Percentiles rank a stretch among this genome's conserved stretches.
Conservation (phyloP, 2,329 filamentous ascomycete species). For the Calonectria honghensis region DNA sequence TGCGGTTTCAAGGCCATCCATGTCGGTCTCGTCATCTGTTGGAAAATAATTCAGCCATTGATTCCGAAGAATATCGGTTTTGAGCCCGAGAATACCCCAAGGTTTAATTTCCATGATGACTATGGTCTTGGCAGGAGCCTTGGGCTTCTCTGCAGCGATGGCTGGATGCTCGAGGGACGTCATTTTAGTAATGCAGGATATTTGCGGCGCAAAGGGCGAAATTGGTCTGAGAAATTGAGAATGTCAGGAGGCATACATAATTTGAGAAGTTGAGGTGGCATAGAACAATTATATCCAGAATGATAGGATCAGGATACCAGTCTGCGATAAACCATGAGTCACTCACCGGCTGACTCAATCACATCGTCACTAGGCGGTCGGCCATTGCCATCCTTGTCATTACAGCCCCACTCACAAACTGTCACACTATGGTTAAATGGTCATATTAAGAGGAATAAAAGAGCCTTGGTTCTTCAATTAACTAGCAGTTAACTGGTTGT, state of each 20-base stretch:
- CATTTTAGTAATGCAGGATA: neutral
- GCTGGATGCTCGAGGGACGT: neutral
- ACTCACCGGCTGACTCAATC: neutral
- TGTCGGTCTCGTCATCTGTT: neutral
- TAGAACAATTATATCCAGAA: neutral
- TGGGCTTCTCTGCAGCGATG: neutral
- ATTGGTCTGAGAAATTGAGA: neutral
- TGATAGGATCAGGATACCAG: neutral
- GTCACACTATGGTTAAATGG: too few relatives aligned
- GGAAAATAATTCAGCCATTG: neutral
- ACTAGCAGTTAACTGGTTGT: too few relatives aligned
- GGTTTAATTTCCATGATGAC: neutral
- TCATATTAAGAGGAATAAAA: too few relatives aligned
- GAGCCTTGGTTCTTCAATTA: too few relatives aligned
- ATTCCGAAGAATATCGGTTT: accelerated
- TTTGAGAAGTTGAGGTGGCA: neutral
- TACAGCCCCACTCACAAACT: neutral
- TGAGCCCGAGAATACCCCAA: neutral
- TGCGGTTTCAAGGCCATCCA: neutral
- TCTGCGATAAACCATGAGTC: neutral
- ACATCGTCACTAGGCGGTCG: neutral
- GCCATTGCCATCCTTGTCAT: neutral
- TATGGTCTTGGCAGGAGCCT: neutral
- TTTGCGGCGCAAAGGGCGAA: neutral
- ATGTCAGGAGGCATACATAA: neutral